Evolutionary conservation across 2,329 filamentous ascomycete genomes (phyloP).

Genomic region (Penicillium sp.): DNA sequence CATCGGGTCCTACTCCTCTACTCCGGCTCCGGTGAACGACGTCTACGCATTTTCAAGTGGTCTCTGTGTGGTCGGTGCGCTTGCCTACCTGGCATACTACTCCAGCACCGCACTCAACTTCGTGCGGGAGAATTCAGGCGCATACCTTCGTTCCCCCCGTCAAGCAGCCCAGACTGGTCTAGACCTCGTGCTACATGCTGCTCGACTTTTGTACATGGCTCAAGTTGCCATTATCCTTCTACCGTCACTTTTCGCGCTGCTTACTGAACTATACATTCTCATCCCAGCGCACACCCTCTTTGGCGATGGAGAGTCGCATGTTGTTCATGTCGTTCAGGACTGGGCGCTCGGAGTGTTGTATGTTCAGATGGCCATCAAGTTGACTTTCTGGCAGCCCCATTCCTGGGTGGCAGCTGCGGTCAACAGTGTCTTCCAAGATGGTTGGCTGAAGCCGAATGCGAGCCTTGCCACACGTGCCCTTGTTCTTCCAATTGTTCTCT

Average conservation of each 20-base stretch:
- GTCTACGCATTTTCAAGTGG: conserved; percentile 93
- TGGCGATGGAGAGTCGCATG: conserved; percentile 28
- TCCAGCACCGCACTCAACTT: conserved; percentile 20
- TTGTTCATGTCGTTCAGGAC: conserved; percentile 75
- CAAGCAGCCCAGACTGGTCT: conserved; percentile 21
- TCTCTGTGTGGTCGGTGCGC: conserved; percentile 66
- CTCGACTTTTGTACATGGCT: conserved; percentile 65
- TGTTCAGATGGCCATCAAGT: conserved; percentile 65
- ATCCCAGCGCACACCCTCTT: conserved; percentile 78
- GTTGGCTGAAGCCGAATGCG: conserved; percentile 71
- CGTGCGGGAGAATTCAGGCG: conserved; percentile 20
- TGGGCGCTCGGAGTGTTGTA: conserved; percentile 92
- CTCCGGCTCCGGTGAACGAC: conserved; percentile 72
- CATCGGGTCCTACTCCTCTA: conserved; percentile 63
- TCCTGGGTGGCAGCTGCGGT: conserved; percentile 67
- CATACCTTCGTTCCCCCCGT: conserved; percentile 26
- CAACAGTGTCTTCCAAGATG: conserved; percentile 61
- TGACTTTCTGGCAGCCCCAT: conserved; percentile 59
- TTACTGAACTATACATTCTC: conserved; percentile 81
- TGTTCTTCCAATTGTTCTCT: conserved; percentile 61
- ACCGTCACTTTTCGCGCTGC: conserved; percentile 66
- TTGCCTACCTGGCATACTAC: conserved; percentile 55
- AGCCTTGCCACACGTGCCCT: conserved; percentile 74
- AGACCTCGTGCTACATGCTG: conserved; percentile 25
- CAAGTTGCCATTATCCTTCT: conserved; percentile 66